phyloP scores from a whole-genome alignment of 176 grass and related monocot species.

The Bothriochloa decipiens region DNA sequence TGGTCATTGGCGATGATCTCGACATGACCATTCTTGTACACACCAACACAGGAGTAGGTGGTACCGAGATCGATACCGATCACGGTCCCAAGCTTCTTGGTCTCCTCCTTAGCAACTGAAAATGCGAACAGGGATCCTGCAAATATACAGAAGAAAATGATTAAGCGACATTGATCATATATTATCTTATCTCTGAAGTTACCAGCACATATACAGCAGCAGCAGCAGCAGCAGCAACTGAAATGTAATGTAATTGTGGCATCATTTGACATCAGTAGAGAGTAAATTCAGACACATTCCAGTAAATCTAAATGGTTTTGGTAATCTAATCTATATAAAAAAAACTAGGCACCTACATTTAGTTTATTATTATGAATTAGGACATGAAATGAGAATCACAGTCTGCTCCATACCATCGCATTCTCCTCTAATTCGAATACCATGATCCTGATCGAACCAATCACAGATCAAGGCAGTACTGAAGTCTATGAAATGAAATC shows the following conservation, averaged over 20 bases:
- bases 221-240: neutral
- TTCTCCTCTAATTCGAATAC: too few species aligned
- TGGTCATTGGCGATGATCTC: slow-evolving; percentile 77
- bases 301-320: neutral
- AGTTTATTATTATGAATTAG: neutral
- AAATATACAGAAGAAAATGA: neutral
- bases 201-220: neutral
- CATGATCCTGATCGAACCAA: too few species aligned
- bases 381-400: neutral
- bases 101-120: slow-evolving; percentile 64
- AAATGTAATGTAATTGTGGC: neutral
- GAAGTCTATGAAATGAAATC: neutral
- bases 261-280: neutral
- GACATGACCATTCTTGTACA: slow-evolving; percentile 69
- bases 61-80: slow-evolving; percentile 77
- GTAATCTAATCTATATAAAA: neutral
- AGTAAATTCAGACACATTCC: neutral
- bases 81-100: slow-evolving; percentile 62
- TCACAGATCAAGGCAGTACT: slow-evolving; percentile 4
- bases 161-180: neutral
- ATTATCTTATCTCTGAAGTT: too few species aligned
- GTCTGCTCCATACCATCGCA: neutral
- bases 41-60: slow-evolving; percentile 64
- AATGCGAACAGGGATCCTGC: slow-evolving; percentile 66
- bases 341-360: neutral